Percentiles rank a stretch among this genome's conserved stretches.
These are phyloP conservation scores for Venturiaceae sp. DNA, from an alignment of 2,329 filamentous ascomycete genomes.

Conservation along the genomic window DNA sequence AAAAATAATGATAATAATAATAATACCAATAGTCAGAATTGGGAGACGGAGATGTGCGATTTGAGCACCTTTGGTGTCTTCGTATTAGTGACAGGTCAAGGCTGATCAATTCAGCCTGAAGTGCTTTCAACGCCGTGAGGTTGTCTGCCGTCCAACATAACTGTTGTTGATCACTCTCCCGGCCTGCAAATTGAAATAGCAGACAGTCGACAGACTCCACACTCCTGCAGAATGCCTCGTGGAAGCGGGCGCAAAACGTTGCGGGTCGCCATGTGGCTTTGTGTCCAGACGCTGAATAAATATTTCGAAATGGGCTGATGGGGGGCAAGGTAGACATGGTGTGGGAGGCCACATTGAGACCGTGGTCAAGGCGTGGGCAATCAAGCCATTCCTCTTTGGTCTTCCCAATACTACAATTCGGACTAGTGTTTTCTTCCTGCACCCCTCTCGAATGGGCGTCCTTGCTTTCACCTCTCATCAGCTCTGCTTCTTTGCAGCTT, in stretches of 20 bases:
- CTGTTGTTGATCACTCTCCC: neutral
- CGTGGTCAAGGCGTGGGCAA: neutral
- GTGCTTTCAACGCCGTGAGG: neutral
- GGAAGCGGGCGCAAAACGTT: neutral
- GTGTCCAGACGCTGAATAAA: neutral
- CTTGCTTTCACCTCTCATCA: neutral
- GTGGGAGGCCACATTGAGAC: neutral
- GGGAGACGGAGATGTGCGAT: neutral
- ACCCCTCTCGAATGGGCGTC: neutral
- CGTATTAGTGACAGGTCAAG: neutral
- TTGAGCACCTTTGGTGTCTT: neutral
- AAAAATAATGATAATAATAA: too few species aligned
- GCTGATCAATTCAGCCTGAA: neutral
- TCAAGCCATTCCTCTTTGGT: neutral
- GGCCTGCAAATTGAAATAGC: neutral
- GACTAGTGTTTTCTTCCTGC: neutral
- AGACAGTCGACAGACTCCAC: neutral
- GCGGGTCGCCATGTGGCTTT: neutral
- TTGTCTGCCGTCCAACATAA: neutral
- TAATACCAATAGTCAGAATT: too few species aligned
- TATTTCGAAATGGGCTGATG: too few species aligned
- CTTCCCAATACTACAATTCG: neutral
- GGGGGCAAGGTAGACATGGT: too few species aligned
- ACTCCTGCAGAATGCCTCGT: neutral
- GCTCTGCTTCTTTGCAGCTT: neutral